Evolutionary conservation across 1,139 yeast species (phyloP).

Genomic region (Candida sp.): DNA sequence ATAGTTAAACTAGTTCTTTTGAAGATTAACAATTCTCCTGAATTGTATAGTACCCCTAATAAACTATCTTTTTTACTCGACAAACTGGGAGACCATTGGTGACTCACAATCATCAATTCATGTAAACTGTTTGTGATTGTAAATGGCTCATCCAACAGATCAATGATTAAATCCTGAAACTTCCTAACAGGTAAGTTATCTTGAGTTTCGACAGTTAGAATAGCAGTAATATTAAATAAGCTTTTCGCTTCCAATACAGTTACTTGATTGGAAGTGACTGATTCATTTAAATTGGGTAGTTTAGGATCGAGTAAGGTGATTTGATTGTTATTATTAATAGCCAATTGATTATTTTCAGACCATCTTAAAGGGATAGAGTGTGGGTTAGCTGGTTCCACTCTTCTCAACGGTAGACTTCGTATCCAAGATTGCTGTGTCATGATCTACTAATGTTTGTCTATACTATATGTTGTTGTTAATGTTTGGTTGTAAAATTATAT

Average conservation of each 20-base stretch:
- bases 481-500: no score
- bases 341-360: conserved; percentile 36
- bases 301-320: conserved; percentile 37
- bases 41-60: conserved; percentile 34
- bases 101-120: conserved; percentile 34
- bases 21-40: conserved; percentile 36
- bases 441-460: background rate
- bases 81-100: conserved; percentile 32
- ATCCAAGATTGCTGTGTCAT: conserved; percentile 10
- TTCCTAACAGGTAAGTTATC: conserved; percentile 28
- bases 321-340: conserved; percentile 33
- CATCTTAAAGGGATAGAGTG: conserved; percentile 31
- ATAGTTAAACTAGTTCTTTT: conserved; percentile 20
- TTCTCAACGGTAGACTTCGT: conserved; percentile 15
- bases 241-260: conserved; percentile 24
- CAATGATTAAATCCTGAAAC: conserved; percentile 22
- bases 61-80: conserved; percentile 23
- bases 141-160: conserved; percentile 27
- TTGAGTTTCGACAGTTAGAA: conserved; percentile 26
- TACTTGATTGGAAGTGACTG: conserved; percentile 14
- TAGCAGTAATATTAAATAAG: conserved; percentile 23
- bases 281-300: conserved; percentile 32
- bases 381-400: conserved; percentile 20
- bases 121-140: conserved; percentile 22
- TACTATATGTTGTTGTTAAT: no score